Percentiles rank a stretch among this genome's conserved stretches.
Conservation (phyloP, 345 rosid species). For the Brassica nigra region DNA sequence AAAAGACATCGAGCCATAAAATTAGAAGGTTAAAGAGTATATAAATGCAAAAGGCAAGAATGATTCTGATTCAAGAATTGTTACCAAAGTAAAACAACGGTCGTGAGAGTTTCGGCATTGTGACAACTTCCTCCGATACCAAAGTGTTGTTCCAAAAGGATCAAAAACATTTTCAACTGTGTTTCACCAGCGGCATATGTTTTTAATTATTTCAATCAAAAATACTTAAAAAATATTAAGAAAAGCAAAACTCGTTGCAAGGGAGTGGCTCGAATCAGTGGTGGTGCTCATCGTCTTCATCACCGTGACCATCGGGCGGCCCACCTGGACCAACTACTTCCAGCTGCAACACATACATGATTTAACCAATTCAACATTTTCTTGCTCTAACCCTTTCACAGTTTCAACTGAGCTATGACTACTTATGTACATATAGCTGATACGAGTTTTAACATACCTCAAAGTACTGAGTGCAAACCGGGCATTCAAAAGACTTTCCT, state of each 20-base stretch:
- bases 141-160: slow-evolving; percentile 15
- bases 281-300: slow-evolving; percentile 51
- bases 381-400: slow-evolving; percentile 5
- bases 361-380: neutral
- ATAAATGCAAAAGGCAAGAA: slow-evolving; percentile 27
- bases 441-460: slow-evolving; percentile 49
- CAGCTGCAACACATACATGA: slow-evolving; percentile 47
- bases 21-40: neutral
- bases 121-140: slow-evolving; percentile 18
- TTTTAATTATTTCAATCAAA: slow-evolving; percentile 14
- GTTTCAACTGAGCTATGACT: neutral
- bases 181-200: slow-evolving; percentile 15
- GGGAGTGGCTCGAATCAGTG: slow-evolving; percentile 44
- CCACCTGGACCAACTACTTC: slow-evolving; percentile 95
- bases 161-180: slow-evolving; percentile 25
- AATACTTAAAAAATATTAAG: neutral
- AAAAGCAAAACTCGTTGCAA: slow-evolving; percentile 22
- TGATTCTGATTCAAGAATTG: slow-evolving; percentile 33
- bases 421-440: neutral
- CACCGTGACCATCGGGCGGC: slow-evolving; percentile 78
- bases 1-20: slow-evolving; percentile 26
- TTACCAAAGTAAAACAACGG: slow-evolving; percentile 32
- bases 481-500: slow-evolving; percentile 80
- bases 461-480: slow-evolving; percentile 83
- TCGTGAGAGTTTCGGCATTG: slow-evolving; percentile 28